Percentiles rank a stretch among this genome's conserved stretches.
These are phyloP conservation scores for Anacardium occidentale DNA, from an alignment of 345 rosid species.

Conservation along the genomic window DNA sequence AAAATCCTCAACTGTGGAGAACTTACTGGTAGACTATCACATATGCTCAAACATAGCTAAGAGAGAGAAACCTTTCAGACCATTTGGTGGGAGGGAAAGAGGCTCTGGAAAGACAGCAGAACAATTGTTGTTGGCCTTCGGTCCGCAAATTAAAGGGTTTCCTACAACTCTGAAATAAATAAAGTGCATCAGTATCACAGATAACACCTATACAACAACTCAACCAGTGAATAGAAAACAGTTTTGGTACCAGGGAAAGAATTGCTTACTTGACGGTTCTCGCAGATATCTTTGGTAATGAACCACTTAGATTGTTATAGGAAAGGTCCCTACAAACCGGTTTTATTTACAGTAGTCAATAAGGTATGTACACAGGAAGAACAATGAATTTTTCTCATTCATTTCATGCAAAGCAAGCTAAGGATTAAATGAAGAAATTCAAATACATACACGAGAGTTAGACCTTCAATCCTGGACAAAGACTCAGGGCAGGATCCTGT, in stretches of 20 bases:
- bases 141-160: slow-evolving; percentile 82
- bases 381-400: not conserved
- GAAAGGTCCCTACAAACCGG: slow-evolving; percentile 74
- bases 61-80: slow-evolving; percentile 42
- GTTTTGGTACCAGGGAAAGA: slow-evolving; percentile 9
- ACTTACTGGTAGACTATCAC: not conserved
- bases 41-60: not conserved
- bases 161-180: slow-evolving; percentile 63
- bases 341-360: slow-evolving; percentile 9
- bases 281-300: slow-evolving; percentile 85
- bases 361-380: not conserved
- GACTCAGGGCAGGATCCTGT: slow-evolving; percentile 74
- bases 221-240: not conserved
- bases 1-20: not conserved
- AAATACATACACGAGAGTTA: slow-evolving; percentile 76
- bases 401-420: slow-evolving; percentile 5
- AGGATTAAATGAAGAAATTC: not conserved
- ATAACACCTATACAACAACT: not conserved
- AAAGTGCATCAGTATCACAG: slow-evolving; percentile 17
- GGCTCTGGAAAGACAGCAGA: slow-evolving; percentile 92
- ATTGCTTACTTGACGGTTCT: slow-evolving; percentile 86
- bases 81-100: slow-evolving; percentile 83
- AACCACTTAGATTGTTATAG: slow-evolving; percentile 89
- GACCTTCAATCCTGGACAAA: slow-evolving; percentile 77
- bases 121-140: slow-evolving; percentile 62